Base-by-base conservation (phyloP, 2,329 filamentous ascomycete genomes). In the Furcasterigmium sp. region DNA sequence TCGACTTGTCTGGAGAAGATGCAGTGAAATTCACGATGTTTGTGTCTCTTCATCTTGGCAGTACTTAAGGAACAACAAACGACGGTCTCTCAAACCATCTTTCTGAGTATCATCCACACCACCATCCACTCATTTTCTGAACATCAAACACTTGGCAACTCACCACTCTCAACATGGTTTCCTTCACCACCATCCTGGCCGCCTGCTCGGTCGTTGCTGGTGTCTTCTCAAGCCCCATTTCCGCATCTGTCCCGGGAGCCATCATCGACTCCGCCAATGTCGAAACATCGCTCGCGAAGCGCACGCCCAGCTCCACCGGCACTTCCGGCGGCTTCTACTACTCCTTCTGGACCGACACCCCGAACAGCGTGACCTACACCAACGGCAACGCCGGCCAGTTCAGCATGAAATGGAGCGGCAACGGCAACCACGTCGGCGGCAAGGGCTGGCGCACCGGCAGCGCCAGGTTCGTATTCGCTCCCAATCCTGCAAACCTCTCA, bases 401-500 rank as follows among this genome's bases (percentile, higher is more conserved):
- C 60, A 59, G 47, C 23, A 60, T 67, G 3, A 54, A 49, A 35
- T 75, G 70, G 70, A 57, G 48, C 39, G 63, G 67, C 56, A 58
- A 55, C 21, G 70, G 69, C 41, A 75, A 78, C 63, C 75, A 77
- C 42, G 75, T 78, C 34, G 73, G 63, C 48, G 77, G 76, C 46
- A 80, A 80, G 60, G 77, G 77, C 36, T 80, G 77, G 76, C 69
- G 68, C 45, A 68, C 75, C 25, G 76, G 75, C 46, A 52, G 50
- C 41, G 50, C 55, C n/a, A 46, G 44, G 21, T n/a, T n/a, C n/a
- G 47, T 40, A 14, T 9, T n/a, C 13, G n/a, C n/a, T n/a, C n/a
- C n/a, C n/a, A n/a, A n/a, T n/a, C n/a, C n/a, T n/a, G n/a, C n/a
- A n/a, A n/a, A n/a, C 19, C 35, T 8, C 30, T 18, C 5, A 11